Evolutionary conservation across 2,329 filamentous ascomycete genomes (phyloP).

Genomic region (Colletotrichum orbiculare): DNA sequence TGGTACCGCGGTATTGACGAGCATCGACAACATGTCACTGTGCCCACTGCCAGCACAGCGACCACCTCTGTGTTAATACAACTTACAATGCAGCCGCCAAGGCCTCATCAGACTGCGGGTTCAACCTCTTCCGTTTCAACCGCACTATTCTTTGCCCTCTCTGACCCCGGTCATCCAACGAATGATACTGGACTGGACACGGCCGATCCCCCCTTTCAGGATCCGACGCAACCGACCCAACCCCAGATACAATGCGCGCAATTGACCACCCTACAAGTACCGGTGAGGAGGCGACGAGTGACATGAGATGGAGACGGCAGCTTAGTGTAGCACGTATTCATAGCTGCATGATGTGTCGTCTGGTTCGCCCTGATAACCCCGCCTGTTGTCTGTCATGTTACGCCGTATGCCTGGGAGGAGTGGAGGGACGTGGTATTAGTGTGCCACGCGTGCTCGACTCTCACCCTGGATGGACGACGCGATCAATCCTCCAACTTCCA

Average conservation of each 20-base stretch:
- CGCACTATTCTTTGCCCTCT: constrained; percentile 23
- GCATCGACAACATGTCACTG: constrained; percentile 11
- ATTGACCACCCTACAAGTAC: constrained; percentile 3
- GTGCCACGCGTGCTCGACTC: background rate
- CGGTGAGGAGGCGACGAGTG: too few relatives aligned
- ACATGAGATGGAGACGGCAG: too few relatives aligned
- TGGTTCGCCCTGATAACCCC: background rate
- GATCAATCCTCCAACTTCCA: too few relatives aligned
- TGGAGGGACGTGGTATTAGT: background rate
- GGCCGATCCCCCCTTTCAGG: constrained; percentile 35
- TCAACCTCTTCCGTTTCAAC: constrained; percentile 37
- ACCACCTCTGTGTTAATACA: constrained; percentile 9
- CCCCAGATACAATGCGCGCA: constrained; percentile 26
- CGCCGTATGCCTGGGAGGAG: background rate
- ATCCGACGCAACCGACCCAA: constrained; percentile 31
- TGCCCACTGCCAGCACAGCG: constrained; percentile 35
- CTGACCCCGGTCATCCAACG: constrained; percentile 11
- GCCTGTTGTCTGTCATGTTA: too few relatives aligned
- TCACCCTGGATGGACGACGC: too few relatives aligned
- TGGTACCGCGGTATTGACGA: background rate
- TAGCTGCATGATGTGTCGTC: too few relatives aligned
- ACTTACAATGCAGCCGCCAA: constrained; percentile 29
- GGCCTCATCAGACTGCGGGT: constrained; percentile 30
- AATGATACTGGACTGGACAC: constrained; percentile 28
- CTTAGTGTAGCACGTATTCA: too few relatives aligned